These are phyloP conservation scores for Colletotrichum sp. DNA, from an alignment of 2,329 filamentous ascomycete species.

Conservation along the genomic window DNA sequence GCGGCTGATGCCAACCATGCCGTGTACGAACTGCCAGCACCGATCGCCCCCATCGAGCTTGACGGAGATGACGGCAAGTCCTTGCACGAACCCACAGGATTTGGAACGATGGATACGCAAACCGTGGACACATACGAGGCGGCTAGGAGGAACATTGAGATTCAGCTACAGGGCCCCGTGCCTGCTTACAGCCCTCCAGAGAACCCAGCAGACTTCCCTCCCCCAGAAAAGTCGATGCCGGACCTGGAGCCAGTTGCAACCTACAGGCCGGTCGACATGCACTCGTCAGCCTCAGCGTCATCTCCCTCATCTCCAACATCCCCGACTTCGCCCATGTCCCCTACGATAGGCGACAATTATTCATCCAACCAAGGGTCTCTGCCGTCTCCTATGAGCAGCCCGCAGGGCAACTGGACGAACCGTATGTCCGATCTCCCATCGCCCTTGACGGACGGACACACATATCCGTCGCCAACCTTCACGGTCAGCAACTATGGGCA, in stretches of 20 bases:
- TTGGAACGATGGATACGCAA: conserved; percentile 43
- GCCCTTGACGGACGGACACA: conserved; percentile 34
- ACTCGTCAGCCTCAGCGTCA: conserved; percentile 29
- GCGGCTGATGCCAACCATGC: conserved; percentile 49
- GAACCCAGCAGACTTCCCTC: conserved; percentile 28
- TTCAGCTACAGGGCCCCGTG: conserved; percentile 53
- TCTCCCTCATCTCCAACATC: conserved; percentile 29
- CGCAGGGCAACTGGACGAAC: conserved; percentile 46
- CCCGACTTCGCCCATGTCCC: conserved; percentile 24
- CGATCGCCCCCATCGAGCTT: conserved; percentile 51
- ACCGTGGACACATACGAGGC: conserved; percentile 54
- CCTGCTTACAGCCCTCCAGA: conserved; percentile 51
- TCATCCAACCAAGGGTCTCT: conserved; percentile 44
- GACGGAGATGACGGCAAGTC: conserved; percentile 43
- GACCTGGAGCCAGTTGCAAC: conserved; percentile 36
- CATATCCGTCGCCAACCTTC: conserved; percentile 23
- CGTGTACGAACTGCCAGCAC: conserved; percentile 56
- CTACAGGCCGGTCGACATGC: conserved; percentile 35
- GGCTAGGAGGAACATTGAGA: conserved; percentile 53
- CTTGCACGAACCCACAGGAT: conserved; percentile 41
- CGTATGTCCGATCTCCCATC: conserved; percentile 44
- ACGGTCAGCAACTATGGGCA: conserved; percentile 25
- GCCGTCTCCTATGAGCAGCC: conserved; percentile 54
- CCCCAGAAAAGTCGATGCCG: conserved; percentile 35
- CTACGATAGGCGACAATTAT: conserved; percentile 34